phyloP scores from a whole-genome alignment of 768 basidiomycete species.

The Leccinum sublutescens region DNA sequence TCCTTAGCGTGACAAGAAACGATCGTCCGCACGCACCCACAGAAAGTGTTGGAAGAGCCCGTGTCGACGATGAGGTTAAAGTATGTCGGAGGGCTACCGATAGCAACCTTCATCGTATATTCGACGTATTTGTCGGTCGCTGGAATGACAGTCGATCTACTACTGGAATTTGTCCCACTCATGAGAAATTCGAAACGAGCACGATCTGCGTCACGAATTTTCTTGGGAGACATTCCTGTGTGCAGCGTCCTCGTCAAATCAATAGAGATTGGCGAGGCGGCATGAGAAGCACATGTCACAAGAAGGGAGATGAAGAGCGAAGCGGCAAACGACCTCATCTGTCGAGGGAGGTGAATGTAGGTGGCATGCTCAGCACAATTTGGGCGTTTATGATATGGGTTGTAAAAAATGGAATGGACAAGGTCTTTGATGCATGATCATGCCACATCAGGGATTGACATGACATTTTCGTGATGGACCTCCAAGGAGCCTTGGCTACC shows the following conservation, averaged over 20 bases:
- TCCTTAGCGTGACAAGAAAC: not conserved
- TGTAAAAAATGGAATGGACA: not conserved
- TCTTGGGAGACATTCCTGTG: constrained; percentile 7
- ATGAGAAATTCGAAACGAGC: constrained; percentile 11
- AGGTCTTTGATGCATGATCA: not conserved
- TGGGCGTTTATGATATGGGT: constrained; percentile 6
- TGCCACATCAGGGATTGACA: not conserved
- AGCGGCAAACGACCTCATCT: constrained; percentile 14
- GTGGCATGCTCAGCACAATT: not conserved
- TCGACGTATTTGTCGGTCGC: constrained; percentile 9
- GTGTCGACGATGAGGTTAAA: constrained; percentile 34
- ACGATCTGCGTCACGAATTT: constrained; percentile 17
- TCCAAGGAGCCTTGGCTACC: not conserved
- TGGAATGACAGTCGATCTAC: constrained; percentile 10
- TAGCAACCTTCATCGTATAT: constrained; percentile 25
- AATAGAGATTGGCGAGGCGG: constrained; percentile 1
- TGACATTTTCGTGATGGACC: not conserved
- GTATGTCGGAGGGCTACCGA: constrained; percentile 27
- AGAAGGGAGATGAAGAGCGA: constrained; percentile 8
- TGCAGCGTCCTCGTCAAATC: constrained; percentile 11
- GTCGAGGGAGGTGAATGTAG: not conserved
- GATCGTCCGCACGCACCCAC: constrained; percentile 11
- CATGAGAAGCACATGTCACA: constrained; percentile 6
- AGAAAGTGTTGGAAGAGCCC: constrained; percentile 33
- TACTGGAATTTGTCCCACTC: not conserved